Base-by-base conservation (phyloP, 2,329 filamentous ascomycete species). In the Pseudogymnoascus verrucosus region DNA sequence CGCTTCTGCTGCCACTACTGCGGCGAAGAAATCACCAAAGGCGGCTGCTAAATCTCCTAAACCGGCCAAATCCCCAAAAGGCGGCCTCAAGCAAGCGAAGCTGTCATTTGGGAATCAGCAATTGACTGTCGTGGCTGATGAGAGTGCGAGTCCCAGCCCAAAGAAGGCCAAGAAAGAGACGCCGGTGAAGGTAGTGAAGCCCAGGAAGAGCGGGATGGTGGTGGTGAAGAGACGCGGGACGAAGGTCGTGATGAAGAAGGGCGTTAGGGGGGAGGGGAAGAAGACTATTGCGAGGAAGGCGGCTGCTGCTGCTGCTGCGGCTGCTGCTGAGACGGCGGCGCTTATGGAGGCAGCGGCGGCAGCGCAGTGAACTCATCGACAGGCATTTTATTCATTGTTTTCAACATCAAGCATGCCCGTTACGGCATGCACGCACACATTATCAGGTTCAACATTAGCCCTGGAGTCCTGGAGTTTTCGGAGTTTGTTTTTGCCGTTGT, bases 401-500 rank as follows among this genome's bases (percentile, higher is more conserved):
- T 54, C 47, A 54, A 54, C 47, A 54, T 54, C 44, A 51, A 51
- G 28, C 28, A 10, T 2, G 34, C 34, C 34, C 37, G 7, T 40
- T 16, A 40, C 8, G 3, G 34, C 42, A 28, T 14, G 14, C 44
- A 31, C 47, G 28, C n/a, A 42, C 36, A n/a, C 36, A n/a, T 54
- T 19, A 31, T 54, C 26, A 54, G 47, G 47, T 54, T 54, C 47
- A 54, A 54, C 47, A 54, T 51, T 54, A 54, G 47, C 47, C 47
- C 47, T 54, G 47, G 47, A 54, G 47, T 54, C 44, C 47, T 54
- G 47, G 47, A 54, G 47, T 54, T 51, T 51, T 54, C 23, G 47
- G 47, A 54, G 47, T 54, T 11, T 16, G 4, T 51, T 28, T n/a
- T n/a, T 4, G 10, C 40, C 40, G 19, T 7, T 28, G n/a, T 26